phyloP scores from a whole-genome alignment of 2,329 filamentous ascomycete genomes.

The Sporothrix globosa region DNA sequence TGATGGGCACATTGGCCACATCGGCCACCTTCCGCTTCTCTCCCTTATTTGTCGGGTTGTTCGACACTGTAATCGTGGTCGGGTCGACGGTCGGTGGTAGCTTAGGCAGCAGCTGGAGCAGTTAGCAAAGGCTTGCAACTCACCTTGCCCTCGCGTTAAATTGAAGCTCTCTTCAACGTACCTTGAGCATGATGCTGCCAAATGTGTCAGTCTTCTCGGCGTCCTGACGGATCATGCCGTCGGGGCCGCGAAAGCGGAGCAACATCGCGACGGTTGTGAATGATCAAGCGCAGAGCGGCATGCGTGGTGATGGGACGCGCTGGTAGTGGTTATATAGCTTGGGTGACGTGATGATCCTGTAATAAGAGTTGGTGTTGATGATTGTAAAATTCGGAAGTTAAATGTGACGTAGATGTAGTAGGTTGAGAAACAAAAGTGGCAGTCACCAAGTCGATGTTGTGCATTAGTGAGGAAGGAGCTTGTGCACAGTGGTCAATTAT shows the following conservation, averaged over 20 bases:
- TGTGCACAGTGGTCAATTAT: not conserved
- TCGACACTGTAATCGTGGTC: conserved; percentile 63
- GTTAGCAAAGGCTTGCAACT: conserved; percentile 34
- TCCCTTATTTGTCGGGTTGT: conserved; percentile 57
- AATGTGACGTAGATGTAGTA: not conserved
- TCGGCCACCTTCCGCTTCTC: conserved; percentile 63
- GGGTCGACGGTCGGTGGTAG: conserved; percentile 66
- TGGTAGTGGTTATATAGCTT: not conserved
- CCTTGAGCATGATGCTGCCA: conserved; percentile 59
- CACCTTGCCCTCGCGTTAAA: not conserved
- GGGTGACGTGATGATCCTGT: not conserved
- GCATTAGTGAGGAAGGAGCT: conserved; percentile 21
- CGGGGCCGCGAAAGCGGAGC: conserved; percentile 83
- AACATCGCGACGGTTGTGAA: conserved; percentile 62
- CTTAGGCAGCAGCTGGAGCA: conserved; percentile 57
- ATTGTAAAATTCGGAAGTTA: not conserved
- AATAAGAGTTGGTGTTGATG: not conserved
- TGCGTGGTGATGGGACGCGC: not conserved
- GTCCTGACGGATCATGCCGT: conserved; percentile 87
- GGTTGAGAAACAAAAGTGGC: not conserved
- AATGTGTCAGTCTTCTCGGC: conserved; percentile 77
- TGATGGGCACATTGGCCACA: conserved; percentile 59
- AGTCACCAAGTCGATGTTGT: not conserved
- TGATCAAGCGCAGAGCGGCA: not conserved
- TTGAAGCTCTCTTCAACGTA: conserved; percentile 40